phyloP scores from a whole-genome alignment of 805 yeast genomes.

The Huiozyma naganishii region DNA sequence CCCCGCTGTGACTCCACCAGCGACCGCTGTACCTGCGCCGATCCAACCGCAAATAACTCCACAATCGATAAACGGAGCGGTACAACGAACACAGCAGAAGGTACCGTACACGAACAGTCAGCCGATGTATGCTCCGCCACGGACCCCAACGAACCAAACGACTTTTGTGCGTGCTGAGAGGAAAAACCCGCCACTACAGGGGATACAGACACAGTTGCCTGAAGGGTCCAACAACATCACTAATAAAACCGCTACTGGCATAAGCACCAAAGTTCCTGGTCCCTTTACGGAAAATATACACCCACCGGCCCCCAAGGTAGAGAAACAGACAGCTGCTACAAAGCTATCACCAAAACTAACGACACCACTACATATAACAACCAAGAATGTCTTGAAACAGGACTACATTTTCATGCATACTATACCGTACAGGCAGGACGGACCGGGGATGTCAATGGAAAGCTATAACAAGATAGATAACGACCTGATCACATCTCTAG shows the following conservation, averaged over 20 bases:
- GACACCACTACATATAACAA: neutral
- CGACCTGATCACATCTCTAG: conserved; percentile 16
- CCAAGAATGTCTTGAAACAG: conserved; percentile 16
- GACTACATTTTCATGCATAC: conserved; percentile 19
- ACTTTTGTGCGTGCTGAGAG: too few species aligned
- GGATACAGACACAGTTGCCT: too few species aligned
- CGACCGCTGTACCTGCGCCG: neutral
- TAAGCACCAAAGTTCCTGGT: neutral
- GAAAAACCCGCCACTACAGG: too few species aligned
- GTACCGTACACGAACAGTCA: too few species aligned
- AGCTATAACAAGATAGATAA: conserved; percentile 19
- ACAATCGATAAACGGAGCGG: too few species aligned
- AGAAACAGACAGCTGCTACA: neutral
- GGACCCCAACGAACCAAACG: too few species aligned
- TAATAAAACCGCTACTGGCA: neutral
- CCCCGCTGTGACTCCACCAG: neutral
- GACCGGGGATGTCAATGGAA: conserved; percentile 18
- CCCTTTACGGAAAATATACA: too few species aligned
- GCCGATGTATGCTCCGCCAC: too few species aligned
- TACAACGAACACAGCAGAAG: too few species aligned
- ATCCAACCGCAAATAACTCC: too few species aligned
- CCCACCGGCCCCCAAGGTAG: too few species aligned
- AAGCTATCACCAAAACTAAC: neutral
- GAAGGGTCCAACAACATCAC: too few species aligned
- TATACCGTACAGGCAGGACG: conserved; percentile 16